Evolutionary conservation across 495 filamentous ascomycete species (phyloP), one percentile per base, ranked within the genome.

Genomic region (Hypoxylon lenormandii): DNA sequence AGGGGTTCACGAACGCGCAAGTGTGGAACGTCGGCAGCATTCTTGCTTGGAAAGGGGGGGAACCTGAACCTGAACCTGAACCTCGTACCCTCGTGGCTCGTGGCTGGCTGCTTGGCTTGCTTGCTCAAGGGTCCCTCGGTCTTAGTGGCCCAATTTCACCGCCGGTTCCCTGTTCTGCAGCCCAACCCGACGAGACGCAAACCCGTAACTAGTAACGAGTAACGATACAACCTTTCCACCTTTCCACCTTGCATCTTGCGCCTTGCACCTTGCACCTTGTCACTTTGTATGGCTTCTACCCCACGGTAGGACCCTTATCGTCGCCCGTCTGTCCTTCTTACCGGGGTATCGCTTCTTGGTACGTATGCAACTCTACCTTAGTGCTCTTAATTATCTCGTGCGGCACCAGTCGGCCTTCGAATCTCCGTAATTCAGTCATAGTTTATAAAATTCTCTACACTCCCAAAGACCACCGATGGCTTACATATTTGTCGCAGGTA

Each of bases 91-190:
- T 48, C n/a, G 30, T 40, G 13, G 38, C 22, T 62, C 47, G 62
- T 70, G 61, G 67, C 60, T 69, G 51, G 58, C 54, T 56, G 65
- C 23, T 26, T 2, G 23, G n/a, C n/a, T 5, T 26, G 23, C 59
- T 64, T 48, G 60, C 47, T 59, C 56, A 53, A 61, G 58, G 62
- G 51, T 63, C 57, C 16, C 43, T 55, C 68, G 30, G 18, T 66
- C 38, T 60, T 66, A 71, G 68, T 71, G 68, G 68, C 68, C 68
- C 68, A 71, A 66, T 71, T 71, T 66, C 61, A 66, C 68, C 68
- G 62, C 68, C 51, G 50, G 57, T 66, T 71, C 57, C 62, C 58
- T 71, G 68, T 48, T 65, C 68, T 71, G 68, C 68, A 71, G 68
- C 68, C 68, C 68, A 71, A 71, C 68, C 67, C 61, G 68, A 71